These are phyloP conservation scores for Podila horticola DNA, from an alignment of 192 early-diverging fungal species.

Conservation along the genomic window DNA sequence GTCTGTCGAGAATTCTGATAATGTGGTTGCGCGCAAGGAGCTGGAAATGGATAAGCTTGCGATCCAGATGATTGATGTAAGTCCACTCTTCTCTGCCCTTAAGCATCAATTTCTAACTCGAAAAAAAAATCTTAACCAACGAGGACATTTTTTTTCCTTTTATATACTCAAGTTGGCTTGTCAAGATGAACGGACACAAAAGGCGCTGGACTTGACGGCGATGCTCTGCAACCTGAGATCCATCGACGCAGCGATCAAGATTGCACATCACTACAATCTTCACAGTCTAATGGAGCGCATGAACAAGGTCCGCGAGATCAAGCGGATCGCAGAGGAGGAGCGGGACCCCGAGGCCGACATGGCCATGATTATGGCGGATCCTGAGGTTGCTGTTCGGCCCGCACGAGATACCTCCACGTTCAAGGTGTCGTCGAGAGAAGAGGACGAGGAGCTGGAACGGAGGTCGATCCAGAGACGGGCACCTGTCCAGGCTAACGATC, in stretches of 20 bases:
- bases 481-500: constrained; percentile 28
- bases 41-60: constrained; percentile 85
- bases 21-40: constrained; percentile 60
- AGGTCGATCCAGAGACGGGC: constrained; percentile 22
- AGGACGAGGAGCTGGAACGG: constrained; percentile 30
- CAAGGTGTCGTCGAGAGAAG: constrained; percentile 12
- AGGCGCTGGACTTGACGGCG: constrained; percentile 81
- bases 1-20: constrained; percentile 36
- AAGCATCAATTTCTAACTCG: neutral
- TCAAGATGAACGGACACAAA: constrained; percentile 77
- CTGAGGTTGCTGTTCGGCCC: constrained; percentile 7
- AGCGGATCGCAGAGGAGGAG: constrained; percentile 26
- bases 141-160: neutral
- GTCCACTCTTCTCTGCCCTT: neutral
- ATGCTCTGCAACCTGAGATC: constrained; percentile 71
- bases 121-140: neutral
- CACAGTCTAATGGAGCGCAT: constrained; percentile 84
- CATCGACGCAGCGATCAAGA: constrained; percentile 85
- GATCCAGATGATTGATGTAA: constrained; percentile 80
- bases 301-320: constrained; percentile 43
- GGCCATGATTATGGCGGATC: constrained; percentile 35
- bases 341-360: constrained; percentile 24
- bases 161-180: constrained; percentile 68
- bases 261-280: constrained; percentile 76
- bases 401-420: constrained; percentile 4